These are phyloP conservation scores for Pseudoscleropodium purum DNA, from an alignment of 225 moss, liverwort and hornwort species.

Conservation along the genomic window DNA sequence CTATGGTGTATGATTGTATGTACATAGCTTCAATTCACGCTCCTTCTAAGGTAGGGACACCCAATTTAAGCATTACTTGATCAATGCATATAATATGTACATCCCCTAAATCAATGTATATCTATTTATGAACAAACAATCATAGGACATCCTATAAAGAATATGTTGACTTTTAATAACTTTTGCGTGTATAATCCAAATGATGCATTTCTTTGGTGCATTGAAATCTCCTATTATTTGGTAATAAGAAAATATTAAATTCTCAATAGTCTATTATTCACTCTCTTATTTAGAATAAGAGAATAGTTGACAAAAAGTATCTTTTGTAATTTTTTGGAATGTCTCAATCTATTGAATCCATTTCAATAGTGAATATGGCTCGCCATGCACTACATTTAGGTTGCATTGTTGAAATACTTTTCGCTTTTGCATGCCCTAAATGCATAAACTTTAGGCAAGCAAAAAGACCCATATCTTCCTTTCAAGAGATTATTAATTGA, in stretches of 20 bases:
- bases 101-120: background rate
- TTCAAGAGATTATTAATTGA: background rate
- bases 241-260: too few species aligned
- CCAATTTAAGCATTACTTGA: background rate
- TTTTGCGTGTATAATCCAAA: too few species aligned
- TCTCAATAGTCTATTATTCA: too few species aligned
- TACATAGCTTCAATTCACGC: background rate
- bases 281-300: background rate
- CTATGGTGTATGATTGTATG: rapidly evolving
- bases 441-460: background rate
- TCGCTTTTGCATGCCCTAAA: background rate
- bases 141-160: background rate
- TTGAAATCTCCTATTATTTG: too few species aligned
- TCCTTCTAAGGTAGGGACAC: rapidly evolving
- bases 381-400: background rate
- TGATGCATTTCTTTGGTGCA: too few species aligned
- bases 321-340: background rate
- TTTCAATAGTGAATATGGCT: too few species aligned
- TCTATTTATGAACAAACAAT: too few species aligned
- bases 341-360: background rate
- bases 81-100: background rate
- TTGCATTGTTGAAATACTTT: background rate
- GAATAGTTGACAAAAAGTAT: background rate
- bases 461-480: background rate
- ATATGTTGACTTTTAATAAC: too few species aligned